Evolutionary conservation across 495 filamentous ascomycete genomes (phyloP).

Genomic region (Hypoxylon lenormandii): DNA sequence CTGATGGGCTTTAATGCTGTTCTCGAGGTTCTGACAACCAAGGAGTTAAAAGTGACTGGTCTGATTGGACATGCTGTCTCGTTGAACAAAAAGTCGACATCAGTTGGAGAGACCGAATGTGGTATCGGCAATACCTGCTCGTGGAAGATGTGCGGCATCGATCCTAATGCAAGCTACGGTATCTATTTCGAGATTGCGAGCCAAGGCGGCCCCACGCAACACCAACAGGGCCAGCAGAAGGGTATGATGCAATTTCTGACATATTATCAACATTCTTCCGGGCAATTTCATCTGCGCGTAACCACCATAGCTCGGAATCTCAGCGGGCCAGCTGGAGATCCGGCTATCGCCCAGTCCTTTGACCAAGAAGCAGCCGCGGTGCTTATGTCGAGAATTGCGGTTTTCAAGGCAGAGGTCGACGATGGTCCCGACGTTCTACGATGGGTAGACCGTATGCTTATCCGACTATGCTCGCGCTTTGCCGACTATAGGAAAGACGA

Average conservation of each 20-base stretch:
- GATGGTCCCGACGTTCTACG: conserved; percentile 98
- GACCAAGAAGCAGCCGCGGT: conserved; percentile 98
- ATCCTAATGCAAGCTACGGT: conserved; percentile 91
- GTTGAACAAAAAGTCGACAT: conserved; percentile 96
- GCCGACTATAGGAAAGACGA: conserved; percentile 99
- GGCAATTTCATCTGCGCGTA: conserved; percentile 93
- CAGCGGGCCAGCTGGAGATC: conserved; percentile 94
- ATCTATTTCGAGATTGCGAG: conserved; percentile 98
- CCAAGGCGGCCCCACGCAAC: conserved; percentile 87
- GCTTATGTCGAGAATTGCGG: conserved; percentile 97
- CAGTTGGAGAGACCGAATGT: conserved; percentile 97
- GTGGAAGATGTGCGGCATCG: conserved; percentile 99
- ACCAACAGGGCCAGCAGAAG: conserved; percentile 86
- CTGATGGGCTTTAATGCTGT: conserved; percentile 99
- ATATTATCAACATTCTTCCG: conserved; percentile 97
- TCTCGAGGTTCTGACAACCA: conserved; percentile 95
- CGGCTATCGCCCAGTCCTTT: conserved; percentile 96
- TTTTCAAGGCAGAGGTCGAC: conserved; percentile 98
- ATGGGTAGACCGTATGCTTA: conserved; percentile 99
- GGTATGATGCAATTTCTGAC: conserved; percentile 99
- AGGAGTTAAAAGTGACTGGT: conserved; percentile 98
- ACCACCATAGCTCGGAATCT: conserved; percentile 93
- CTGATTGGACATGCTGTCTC: conserved; percentile 97
- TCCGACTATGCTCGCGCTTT: conserved; percentile 93
- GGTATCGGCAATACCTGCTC: conserved; percentile 99